phyloP scores from a whole-genome alignment of 306 rosid species.

The Styphnolobium japonicum region DNA sequence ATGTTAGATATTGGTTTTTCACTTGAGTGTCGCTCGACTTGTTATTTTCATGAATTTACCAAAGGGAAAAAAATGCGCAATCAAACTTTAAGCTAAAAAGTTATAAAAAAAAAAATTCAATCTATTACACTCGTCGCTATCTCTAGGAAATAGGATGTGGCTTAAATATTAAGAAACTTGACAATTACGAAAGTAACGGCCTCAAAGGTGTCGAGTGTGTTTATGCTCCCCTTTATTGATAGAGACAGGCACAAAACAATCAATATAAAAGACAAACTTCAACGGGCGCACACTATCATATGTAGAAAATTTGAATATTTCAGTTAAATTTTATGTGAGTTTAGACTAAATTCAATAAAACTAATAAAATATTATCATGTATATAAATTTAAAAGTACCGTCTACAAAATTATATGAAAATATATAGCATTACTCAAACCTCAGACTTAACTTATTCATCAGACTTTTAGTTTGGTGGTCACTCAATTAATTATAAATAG shows the following conservation, averaged over 20 bases:
- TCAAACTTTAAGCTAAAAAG: background rate
- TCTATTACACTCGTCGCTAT: background rate
- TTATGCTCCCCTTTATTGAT: background rate
- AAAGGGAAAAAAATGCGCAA: too few species aligned
- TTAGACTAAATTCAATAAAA: background rate
- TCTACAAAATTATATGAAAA: too few species aligned
- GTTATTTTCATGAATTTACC: too few species aligned
- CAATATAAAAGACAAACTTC: background rate
- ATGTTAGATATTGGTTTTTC: too few species aligned
- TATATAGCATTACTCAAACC: background rate
- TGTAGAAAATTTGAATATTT: background rate
- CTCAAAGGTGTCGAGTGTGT: background rate
- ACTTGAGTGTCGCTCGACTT: too few species aligned
- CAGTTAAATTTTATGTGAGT: background rate
- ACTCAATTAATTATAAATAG: too few species aligned
- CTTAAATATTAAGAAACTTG: constrained; percentile 16
- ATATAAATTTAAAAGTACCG: background rate
- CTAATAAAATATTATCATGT: background rate
- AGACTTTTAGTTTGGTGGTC: too few species aligned
- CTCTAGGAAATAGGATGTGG: background rate
- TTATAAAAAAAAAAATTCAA: background rate
- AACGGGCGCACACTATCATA: background rate
- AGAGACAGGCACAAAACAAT: background rate
- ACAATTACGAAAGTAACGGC: constrained; percentile 1
- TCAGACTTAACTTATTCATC: too few species aligned